Evolutionary conservation across 2,329 filamentous ascomycete species (phyloP), one percentile per base, ranked within the genome.

Genomic region (Triangularia verruculosa): DNA sequence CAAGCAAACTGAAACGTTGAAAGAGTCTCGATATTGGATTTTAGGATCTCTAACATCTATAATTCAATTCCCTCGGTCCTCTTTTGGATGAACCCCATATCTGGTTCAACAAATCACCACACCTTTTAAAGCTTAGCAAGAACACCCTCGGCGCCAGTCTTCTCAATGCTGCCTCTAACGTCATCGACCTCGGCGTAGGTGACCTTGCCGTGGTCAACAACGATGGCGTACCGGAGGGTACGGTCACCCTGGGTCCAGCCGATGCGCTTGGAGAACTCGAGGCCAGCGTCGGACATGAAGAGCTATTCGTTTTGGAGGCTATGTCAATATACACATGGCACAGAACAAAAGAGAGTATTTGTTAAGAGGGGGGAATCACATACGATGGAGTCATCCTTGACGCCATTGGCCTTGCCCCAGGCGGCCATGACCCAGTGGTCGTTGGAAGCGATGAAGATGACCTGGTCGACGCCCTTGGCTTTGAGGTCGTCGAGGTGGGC

Each of bases 371-470:
- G 27, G 5, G 54, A 30, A 60, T n/a, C n/a, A 76, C 82, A 70
- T 70, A 85, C 83, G 69, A 86, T 82, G 64, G 76, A 83, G 70
- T 94, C 89, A 68, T 88, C 86, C 74, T 85, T 88, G 74, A 94
- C 82, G 60, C 83, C 83, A 79, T 96, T 94, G 74, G 92, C 92
- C 85, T 96, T 96, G 79, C 87, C 89, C 91, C 91, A 95, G 61
- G 90, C 92, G 72, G 87, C 89, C 91, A 94, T 94, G 77, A 96
- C 92, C 75, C 83, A 96, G 68, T 88, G 82, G 78, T 96, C 93
- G 79, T 96, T 96, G 82, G 82, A 89, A 65, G 92, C 90, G 73
- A 96, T 89, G 74, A 95, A 86, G 70, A 92, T 85, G 72, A 96
- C 86, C 67, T 89, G 78, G 78, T 96, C 92, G 70, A 96, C 90